These are phyloP conservation scores for Crassisporium funariophilum DNA, from an alignment of 768 basidiomycete genomes.

Conservation along the genomic window DNA sequence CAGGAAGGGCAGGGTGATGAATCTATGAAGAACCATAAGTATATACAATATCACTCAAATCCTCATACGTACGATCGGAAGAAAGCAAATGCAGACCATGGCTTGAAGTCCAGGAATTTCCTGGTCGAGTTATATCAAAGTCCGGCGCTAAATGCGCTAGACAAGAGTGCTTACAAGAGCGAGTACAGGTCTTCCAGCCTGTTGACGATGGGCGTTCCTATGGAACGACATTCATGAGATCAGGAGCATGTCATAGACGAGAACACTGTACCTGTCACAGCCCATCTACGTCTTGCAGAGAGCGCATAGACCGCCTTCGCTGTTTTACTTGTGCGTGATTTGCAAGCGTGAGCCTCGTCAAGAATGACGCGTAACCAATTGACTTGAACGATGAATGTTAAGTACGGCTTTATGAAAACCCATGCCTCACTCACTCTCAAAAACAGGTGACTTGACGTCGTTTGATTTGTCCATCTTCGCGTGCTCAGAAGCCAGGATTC, in stretches of 20 bases:
- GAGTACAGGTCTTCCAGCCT: conserved; percentile 91
- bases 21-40: conserved; percentile 44
- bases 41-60: no score
- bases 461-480: conserved; percentile 62
- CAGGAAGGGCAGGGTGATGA: conserved; percentile 91
- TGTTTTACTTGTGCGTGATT: conserved; percentile 84
- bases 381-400: conserved; percentile 41
- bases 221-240: conserved; percentile 2
- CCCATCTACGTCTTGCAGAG: conserved; percentile 81
- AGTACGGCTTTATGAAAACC: conserved; percentile 1
- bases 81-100: conserved; percentile 84
- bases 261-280: conserved; percentile 68
- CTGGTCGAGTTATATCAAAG: conserved; percentile 34
- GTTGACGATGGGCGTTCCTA: conserved; percentile 96
- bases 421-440: conserved; percentile 55
- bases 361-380: conserved; percentile 83
- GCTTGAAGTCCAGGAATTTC: conserved; percentile 75
- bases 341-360: conserved; percentile 96
- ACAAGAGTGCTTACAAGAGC: conserved; percentile 47
- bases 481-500: conserved; percentile 87
- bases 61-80: conserved; percentile 83
- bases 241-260: not conserved
- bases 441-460: conserved; percentile 55
- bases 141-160: not conserved
- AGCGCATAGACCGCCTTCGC: conserved; percentile 89